Evolutionary conservation across 495 filamentous ascomycete genomes (phyloP).

Genomic region (Penicillium canescens): DNA sequence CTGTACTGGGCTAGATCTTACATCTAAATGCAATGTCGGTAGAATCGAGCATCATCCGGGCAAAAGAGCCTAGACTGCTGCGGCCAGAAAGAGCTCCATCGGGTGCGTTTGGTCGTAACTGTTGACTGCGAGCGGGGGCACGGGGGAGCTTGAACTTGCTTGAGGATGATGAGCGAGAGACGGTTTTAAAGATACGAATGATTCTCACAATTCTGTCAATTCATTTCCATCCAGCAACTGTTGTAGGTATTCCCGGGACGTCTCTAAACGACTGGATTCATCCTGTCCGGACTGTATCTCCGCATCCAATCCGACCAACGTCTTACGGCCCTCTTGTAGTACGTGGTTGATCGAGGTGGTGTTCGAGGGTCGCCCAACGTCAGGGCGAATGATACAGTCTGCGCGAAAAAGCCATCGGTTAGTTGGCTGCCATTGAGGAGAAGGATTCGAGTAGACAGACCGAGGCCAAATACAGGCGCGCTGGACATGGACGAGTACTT

Average conservation of each 20-base stretch:
- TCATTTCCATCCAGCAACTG: slow-evolving; percentile 66
- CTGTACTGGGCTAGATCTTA: slow-evolving; percentile 28
- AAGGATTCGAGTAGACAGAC: slow-evolving; percentile 45
- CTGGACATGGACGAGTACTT: slow-evolving; percentile 91
- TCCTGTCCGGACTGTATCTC: slow-evolving; percentile 40
- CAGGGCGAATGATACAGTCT: slow-evolving; percentile 42
- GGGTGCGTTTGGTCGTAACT: slow-evolving; percentile 15
- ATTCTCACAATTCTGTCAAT: slow-evolving; percentile 70
- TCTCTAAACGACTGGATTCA: slow-evolving; percentile 43
- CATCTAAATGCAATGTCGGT: slow-evolving; percentile 57
- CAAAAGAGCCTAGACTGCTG: slow-evolving; percentile 53
- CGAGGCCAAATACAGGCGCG: slow-evolving; percentile 80
- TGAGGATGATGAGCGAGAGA: slow-evolving; percentile 15
- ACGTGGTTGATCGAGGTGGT: slow-evolving; percentile 48
- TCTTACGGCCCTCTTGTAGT: slow-evolving; percentile 44
- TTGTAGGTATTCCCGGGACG: slow-evolving; percentile 64
- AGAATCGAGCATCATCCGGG: slow-evolving; percentile 57
- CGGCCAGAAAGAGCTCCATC: slow-evolving; percentile 21
- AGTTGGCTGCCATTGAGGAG: slow-evolving; percentile 8
- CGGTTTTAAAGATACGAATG: not conserved
- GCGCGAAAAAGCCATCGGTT: slow-evolving; percentile 11
- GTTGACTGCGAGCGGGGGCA: slow-evolving; percentile 21
- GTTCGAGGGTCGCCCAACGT: slow-evolving; percentile 43
- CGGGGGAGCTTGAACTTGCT: slow-evolving; percentile 70
- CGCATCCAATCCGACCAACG: slow-evolving; percentile 38